Evolutionary conservation across 208 protist genomes (phyloP).

Genomic region (Eutreptiella sp.): DNA sequence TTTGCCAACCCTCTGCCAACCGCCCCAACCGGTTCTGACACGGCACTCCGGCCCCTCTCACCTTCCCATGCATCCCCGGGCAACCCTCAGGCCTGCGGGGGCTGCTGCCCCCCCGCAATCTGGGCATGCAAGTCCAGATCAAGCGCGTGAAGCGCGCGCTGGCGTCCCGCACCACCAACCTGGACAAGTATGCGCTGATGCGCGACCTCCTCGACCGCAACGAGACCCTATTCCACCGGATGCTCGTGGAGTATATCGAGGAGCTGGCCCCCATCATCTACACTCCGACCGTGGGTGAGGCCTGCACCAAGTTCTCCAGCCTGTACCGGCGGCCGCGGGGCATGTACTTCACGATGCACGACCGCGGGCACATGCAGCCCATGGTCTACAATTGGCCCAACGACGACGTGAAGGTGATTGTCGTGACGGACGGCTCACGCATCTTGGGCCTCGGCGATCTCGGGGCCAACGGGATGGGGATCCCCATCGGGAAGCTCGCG

Average conservation of each 20-base stretch:
- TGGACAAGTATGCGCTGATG: slow-evolving; percentile 48
- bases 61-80: too few species aligned
- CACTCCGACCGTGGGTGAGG: slow-evolving; percentile 37
- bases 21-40: too few species aligned
- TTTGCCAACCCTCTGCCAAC: too few species aligned
- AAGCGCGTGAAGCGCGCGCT: slow-evolving; percentile 30
- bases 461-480: slow-evolving; percentile 88
- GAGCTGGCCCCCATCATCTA: slow-evolving; percentile 58
- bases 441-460: slow-evolving; percentile 90
- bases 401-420: slow-evolving; percentile 76
- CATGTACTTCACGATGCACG: slow-evolving; percentile 45
- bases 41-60: too few species aligned
- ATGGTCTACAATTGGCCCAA: slow-evolving; percentile 56
- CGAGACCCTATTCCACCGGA: slow-evolving; percentile 59
- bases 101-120: slow-evolving; percentile 40
- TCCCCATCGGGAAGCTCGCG: slow-evolving; percentile 85
- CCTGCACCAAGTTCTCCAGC: slow-evolving; percentile 40
- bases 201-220: slow-evolving; percentile 49
- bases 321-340: slow-evolving; percentile 34
- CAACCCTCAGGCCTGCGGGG: slow-evolving; percentile 44
- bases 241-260: slow-evolving; percentile 44
- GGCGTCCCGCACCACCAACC: slow-evolving; percentile 2
- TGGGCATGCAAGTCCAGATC: slow-evolving; percentile 39
- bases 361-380: slow-evolving; percentile 36
- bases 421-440: slow-evolving; percentile 89